Conservation (phyloP, 208 protist species). For the Trypanosoma caninum region DNA sequence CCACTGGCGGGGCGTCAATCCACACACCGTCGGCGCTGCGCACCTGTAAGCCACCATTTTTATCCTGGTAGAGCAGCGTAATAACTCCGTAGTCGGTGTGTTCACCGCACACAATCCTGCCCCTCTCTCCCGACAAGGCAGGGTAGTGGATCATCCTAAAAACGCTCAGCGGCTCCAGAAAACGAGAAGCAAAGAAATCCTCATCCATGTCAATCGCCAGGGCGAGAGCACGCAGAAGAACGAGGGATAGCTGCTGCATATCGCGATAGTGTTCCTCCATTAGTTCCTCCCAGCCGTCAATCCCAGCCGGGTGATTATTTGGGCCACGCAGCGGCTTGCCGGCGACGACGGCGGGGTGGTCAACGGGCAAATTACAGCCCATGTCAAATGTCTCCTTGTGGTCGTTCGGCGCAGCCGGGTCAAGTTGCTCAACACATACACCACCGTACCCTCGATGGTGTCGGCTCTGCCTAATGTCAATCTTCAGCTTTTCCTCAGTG, state of each 20-base stretch:
- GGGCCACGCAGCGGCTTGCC: slow-evolving; percentile 61
- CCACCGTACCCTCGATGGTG: slow-evolving; percentile 65
- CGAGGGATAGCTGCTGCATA: slow-evolving; percentile 45
- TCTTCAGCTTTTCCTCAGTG: slow-evolving; percentile 65
- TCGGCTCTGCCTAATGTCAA: slow-evolving; percentile 51
- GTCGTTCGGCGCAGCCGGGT: slow-evolving; percentile 42
- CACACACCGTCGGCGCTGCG: slow-evolving; percentile 53
- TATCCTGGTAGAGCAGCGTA: slow-evolving; percentile 78
- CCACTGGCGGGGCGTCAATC: slow-evolving; percentile 54
- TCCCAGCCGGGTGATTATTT: slow-evolving; percentile 48
- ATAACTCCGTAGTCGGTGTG: slow-evolving; percentile 86
- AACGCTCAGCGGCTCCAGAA: slow-evolving; percentile 58
- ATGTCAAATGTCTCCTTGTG: slow-evolving; percentile 79
- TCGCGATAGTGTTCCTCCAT: slow-evolving; percentile 61
- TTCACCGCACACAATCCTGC: slow-evolving; percentile 42
- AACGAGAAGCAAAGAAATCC: slow-evolving; percentile 56
- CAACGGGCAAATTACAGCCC: slow-evolving; percentile 38
- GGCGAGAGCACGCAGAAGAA: slow-evolving; percentile 56
- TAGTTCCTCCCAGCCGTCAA: slow-evolving; percentile 47
- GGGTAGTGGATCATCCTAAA: slow-evolving; percentile 84
- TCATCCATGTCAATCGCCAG: slow-evolving; percentile 48
- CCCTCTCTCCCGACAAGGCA: slow-evolving; percentile 39
- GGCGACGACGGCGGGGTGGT: slow-evolving; percentile 57
- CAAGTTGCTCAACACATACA: slow-evolving; percentile 47
- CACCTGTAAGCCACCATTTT: slow-evolving; percentile 52